Base-by-base conservation (phyloP, 108 stramenopile species). In the Discostella stelligeroides region DNA sequence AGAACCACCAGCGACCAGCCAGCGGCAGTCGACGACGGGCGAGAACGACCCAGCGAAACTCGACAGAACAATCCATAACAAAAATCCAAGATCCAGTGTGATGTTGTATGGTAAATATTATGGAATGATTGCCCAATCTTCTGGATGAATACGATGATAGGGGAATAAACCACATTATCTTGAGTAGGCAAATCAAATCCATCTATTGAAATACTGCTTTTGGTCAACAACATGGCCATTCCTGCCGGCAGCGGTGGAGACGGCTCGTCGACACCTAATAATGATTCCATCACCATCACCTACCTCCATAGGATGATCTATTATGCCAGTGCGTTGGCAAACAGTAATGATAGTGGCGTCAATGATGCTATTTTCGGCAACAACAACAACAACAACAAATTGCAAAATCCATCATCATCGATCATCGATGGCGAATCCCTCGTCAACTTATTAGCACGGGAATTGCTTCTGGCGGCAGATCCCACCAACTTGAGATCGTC, bases 401-500 rank as follows among this genome's bases (percentile, higher is more conserved):
- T 41, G 57, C 24, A 50, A 29, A 29, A 34, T 14, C 21, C 48
- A 15, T 25, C 13, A 7, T 12, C n/a, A 0, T 15, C 23, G 9
- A 56, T 46, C 12, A 56, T 20, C 25, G 61, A 56, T 41, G 78
- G 78, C 49, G 78, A 79, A 64, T 50, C 66, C 21, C 63, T 69
- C 15, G 63, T 73, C 12, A 67, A 68, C 40, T 17, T 54, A 7
- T 62, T 80, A 21, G 72, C 79, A 12, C 55, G 56, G 7, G 39
- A 25, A 30, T 39, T 80, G 60, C 47, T 73, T 5, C 15, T 68
- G 17, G 79, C 79, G 10, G 62, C 72, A 6, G 72, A 73, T 66
- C 79, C 79, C 4, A 66, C 60, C 10, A 72, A 63, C 21, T 34
- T 80, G 28, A 21, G 61, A 29, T 64, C 72, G 24, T 73, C 72